These are phyloP conservation scores for Macrophomina phaseolina DNA, from an alignment of 2,329 filamentous ascomycete genomes.

Conservation along the genomic window DNA sequence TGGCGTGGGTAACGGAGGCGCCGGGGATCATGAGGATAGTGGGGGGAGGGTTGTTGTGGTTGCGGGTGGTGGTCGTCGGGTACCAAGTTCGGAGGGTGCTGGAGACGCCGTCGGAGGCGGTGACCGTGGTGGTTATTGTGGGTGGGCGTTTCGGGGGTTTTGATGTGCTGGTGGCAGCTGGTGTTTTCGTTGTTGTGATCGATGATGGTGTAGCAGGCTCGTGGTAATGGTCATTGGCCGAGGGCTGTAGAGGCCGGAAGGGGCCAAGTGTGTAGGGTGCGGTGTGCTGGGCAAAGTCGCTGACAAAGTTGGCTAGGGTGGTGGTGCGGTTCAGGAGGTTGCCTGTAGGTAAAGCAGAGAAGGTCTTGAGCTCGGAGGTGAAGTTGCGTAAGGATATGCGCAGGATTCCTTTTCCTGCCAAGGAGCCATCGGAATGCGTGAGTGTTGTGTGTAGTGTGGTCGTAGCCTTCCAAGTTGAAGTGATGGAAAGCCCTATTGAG, in stretches of 20 bases:
- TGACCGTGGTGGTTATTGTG: conserved; percentile 52
- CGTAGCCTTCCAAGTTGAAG: conserved; percentile 65
- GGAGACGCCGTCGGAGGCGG: conserved; percentile 59
- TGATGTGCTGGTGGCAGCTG: no score
- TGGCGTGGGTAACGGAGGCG: conserved; percentile 67
- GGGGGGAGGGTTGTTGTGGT: conserved; percentile 36
- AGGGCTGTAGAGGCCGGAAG: no score
- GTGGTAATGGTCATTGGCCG: no score
- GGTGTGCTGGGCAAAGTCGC: conserved; percentile 47
- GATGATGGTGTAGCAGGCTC: no score
- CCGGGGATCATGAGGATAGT: conserved; percentile 66
- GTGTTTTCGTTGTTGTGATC: no score
- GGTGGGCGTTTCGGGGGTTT: conserved; percentile 57
- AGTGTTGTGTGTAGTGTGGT: conserved; percentile 68
- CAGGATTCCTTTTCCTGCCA: conserved; percentile 66
- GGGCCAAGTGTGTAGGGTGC: no score
- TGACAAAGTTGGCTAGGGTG: conserved; percentile 56
- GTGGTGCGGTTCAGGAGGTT: conserved; percentile 16
- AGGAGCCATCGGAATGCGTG: conserved; percentile 48
- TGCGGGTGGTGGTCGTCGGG: background rate
- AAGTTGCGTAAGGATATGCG: conserved; percentile 62
- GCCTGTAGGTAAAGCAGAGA: conserved; percentile 58
- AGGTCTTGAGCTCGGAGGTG: conserved; percentile 59
- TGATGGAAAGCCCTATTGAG: conserved; percentile 60
- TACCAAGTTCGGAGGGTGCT: conserved; percentile 41